Base-by-base conservation (phyloP, 192 early-diverging fungal species). In the Backusella mclennaniae region DNA sequence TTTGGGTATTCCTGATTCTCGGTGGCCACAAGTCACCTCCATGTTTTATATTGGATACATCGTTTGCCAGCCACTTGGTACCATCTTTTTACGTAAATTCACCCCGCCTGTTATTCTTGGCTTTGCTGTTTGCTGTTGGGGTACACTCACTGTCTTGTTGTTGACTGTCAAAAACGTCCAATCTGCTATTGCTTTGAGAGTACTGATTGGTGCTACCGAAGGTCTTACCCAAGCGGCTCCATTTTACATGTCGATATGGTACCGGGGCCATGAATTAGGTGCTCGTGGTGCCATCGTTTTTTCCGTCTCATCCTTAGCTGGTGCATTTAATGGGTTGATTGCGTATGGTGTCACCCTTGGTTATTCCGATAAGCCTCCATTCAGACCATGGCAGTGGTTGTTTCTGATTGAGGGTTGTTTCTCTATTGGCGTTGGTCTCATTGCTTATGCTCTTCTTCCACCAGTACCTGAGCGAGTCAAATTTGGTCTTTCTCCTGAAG, bases 291-390 rank as follows among this genome's bases (percentile, higher is more conserved):
- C 74, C 1, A 66, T 75, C 29, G 63, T 75, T 66, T 67, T 75
- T 56, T 66, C 66, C n/a, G 59, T 66, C 1, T 66, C 66, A 29
- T 41, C 74, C 1, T 49, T 75, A 41, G 74, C 74, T 17, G 74
- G 74, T 39, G 66, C 74, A 26, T 75, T 36, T 26, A 68, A 68
- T 68, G 74, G 74, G 26, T 56, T 75, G 63, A 75, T 75, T 41
- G 66, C 72, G 0, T 73, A 73, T 44, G 72, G 72, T 41, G 66
- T 77, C 38, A 26, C 77, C 91, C 52, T 69, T 88, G 9, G 88
- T 87, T 42, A 77, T 42, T 42, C 42, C 19, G 56, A 63, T 29
- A 63, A 63, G 14, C 56, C 56, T 29, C 23, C 56, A 5, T 63
- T 63, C 12, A 12, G 11, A 4, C 23, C 56, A 29, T 63, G 56